These are phyloP conservation scores for Phialemonium atrogriseum DNA, from an alignment of 2,329 filamentous ascomycete species.

Conservation along the genomic window DNA sequence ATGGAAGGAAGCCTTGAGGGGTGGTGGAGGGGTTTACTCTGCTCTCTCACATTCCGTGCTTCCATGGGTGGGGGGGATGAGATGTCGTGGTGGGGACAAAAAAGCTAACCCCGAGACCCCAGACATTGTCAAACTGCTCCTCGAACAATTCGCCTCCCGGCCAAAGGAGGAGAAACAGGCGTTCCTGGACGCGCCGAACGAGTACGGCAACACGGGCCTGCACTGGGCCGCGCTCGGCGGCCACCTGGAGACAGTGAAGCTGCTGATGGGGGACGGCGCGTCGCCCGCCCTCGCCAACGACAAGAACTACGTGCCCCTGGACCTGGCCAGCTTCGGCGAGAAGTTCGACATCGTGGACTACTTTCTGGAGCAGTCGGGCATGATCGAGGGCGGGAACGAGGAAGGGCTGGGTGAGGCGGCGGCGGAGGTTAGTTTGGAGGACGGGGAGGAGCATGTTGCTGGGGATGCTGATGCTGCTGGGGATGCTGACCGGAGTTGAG, in stretches of 20 bases:
- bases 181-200: conserved; percentile 63
- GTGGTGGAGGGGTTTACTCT: conserved; percentile 4
- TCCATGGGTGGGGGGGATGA: too few species aligned
- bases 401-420: conserved; percentile 31
- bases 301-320: conserved; percentile 73
- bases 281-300: conserved; percentile 72
- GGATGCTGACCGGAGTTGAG: too few species aligned
- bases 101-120: not conserved
- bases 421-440: conserved; percentile 29
- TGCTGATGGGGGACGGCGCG: conserved; percentile 67
- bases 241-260: conserved; percentile 71
- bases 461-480: too few species aligned
- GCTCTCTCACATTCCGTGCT: conserved; percentile 7
- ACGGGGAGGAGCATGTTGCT: conserved; percentile 21
- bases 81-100: too few species aligned
- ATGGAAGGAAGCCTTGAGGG: too few species aligned
- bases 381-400: conserved; percentile 38
- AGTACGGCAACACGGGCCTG: conserved; percentile 79
- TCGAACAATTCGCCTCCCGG: conserved; percentile 32
- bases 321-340: conserved; percentile 63
- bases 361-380: conserved; percentile 41
- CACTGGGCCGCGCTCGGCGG: conserved; percentile 94
- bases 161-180: conserved; percentile 33
- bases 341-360: conserved; percentile 58
- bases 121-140: conserved; percentile 37